Percentiles rank a stretch among this genome's conserved stretches.
These are phyloP conservation scores for Talaromyces ruber DNA, from an alignment of 495 filamentous ascomycete genomes.

Conservation along the genomic window DNA sequence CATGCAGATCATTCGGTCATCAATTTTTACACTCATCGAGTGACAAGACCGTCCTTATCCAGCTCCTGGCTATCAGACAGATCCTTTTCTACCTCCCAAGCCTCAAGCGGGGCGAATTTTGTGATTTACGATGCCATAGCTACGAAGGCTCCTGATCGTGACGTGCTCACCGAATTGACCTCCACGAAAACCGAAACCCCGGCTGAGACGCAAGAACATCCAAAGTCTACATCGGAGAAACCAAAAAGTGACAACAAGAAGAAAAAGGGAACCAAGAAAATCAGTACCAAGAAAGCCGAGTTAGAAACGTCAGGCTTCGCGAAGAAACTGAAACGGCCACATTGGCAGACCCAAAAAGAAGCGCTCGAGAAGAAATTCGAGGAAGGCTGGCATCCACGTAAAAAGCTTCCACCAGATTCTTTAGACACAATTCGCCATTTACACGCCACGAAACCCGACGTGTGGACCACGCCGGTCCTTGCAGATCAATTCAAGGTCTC, in stretches of 20 bases:
- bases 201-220: background rate
- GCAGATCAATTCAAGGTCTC: slow-evolving; percentile 76
- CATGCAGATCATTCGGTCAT: background rate
- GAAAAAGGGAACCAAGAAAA: background rate
- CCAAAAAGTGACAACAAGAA: background rate
- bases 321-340: slow-evolving; percentile 34
- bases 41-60: background rate
- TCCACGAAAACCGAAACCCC: background rate
- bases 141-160: background rate
- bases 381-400: slow-evolving; percentile 67
- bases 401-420: slow-evolving; percentile 85
- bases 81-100: background rate
- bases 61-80: background rate
- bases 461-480: slow-evolving; percentile 66
- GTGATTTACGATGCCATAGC: background rate
- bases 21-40: background rate
- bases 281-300: background rate
- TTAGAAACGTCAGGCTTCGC: background rate
- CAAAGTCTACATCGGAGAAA: background rate
- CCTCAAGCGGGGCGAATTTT: background rate
- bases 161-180: background rate
- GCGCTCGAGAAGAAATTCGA: slow-evolving; percentile 66
- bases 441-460: slow-evolving; percentile 61
- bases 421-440: slow-evolving; percentile 77
- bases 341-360: slow-evolving; percentile 66